Evolutionary conservation across 1,284 basidiomycete species (phyloP).

Genomic region (Malassezia yamatoensis): DNA sequence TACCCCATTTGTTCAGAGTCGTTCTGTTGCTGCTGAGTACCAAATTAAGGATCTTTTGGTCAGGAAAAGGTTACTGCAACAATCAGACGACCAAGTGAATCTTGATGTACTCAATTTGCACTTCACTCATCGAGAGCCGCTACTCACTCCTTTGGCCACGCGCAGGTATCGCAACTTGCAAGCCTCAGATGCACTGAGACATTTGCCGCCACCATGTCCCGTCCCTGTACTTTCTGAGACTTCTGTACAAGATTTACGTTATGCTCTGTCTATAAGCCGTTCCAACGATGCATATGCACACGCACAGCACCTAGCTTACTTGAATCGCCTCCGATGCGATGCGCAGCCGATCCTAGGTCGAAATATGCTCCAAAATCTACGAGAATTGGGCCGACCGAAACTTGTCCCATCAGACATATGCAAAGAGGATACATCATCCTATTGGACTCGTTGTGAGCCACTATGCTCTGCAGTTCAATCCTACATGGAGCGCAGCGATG

Average conservation of each 20-base stretch:
- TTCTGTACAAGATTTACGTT: conserved; percentile 63
- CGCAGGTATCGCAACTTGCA: conserved; percentile 61
- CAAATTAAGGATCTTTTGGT: conserved; percentile 82
- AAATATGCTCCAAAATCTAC: conserved; percentile 22
- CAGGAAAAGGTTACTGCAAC: conserved; percentile 58
- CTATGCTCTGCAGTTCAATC: conserved; percentile 52
- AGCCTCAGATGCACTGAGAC: conserved; percentile 60
- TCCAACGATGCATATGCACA: conserved; percentile 56
- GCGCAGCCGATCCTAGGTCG: conserved; percentile 57
- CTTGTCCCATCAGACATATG: conserved; percentile 52
- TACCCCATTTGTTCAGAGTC: conserved; percentile 78
- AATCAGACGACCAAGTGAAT: conserved; percentile 53
- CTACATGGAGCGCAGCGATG: conserved; percentile 56
- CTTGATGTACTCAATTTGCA: conserved; percentile 60
- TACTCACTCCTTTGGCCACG: conserved; percentile 53
- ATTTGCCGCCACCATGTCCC: conserved; percentile 56
- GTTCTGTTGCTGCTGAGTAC: conserved; percentile 69
- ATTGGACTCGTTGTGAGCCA: conserved; percentile 57
- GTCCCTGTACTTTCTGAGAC: conserved; percentile 56
- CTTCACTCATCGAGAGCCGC: conserved; percentile 54
- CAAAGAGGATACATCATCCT: conserved; percentile 50
- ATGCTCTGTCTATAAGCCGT: conserved; percentile 56
- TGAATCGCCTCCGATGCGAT: conserved; percentile 68
- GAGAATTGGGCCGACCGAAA: conserved; percentile 49
- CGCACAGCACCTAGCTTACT: conserved; percentile 62